Evolutionary conservation across 2,329 filamentous ascomycete genomes (phyloP).

Genomic region (Shiraia sp.): DNA sequence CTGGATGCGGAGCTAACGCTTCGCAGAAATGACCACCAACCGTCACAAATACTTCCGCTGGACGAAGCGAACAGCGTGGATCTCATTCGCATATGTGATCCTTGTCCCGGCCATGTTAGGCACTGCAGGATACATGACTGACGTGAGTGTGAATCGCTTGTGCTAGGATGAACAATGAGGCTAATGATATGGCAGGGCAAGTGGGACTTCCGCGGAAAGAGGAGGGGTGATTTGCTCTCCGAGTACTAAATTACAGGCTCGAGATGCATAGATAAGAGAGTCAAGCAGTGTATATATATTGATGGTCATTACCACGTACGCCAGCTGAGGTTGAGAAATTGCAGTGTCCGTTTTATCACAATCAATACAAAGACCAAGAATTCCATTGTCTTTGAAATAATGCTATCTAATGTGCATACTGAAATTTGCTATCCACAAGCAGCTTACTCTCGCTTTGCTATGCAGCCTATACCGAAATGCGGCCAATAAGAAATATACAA

Average conservation of each 20-base stretch:
- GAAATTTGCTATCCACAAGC: no score
- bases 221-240: slow-evolving; percentile 78
- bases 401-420: no score
- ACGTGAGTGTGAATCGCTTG: slow-evolving; percentile 68
- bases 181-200: slow-evolving; percentile 68
- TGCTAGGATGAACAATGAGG: slow-evolving; percentile 8
- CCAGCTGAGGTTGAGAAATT: no score
- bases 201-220: slow-evolving; percentile 82
- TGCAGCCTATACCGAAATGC: no score
- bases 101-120: slow-evolving; percentile 73
- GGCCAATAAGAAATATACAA: no score
- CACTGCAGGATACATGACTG: slow-evolving; percentile 75
- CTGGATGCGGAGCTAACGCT: slow-evolving; percentile 10
- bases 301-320: no score
- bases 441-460: no score
- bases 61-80: slow-evolving; percentile 79
- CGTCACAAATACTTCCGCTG: slow-evolving; percentile 95
- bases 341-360: no score
- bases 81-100: slow-evolving; percentile 77
- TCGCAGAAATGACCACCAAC: slow-evolving; percentile 76
- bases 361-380: no score
- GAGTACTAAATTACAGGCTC: slow-evolving; percentile 65
- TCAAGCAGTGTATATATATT: background rate
- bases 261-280: no score
- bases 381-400: no score